Base-by-base conservation (phyloP, 257 asterid species). In the Nemophila menziesii region DNA sequence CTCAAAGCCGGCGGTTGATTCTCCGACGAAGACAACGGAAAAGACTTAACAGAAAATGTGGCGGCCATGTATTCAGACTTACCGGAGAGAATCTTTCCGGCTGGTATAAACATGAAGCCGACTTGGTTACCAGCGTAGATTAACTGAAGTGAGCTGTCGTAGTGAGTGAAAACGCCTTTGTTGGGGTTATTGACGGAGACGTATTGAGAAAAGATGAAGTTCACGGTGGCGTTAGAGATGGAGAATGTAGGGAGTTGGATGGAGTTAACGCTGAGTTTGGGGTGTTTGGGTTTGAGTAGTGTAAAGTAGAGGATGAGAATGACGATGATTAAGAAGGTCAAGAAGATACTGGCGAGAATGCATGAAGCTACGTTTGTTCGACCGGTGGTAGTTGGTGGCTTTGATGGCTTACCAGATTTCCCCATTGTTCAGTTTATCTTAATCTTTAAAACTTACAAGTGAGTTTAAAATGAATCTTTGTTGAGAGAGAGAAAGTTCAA, bases 31-130 rank as follows among this genome's bases (percentile, higher is more conserved):
- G 74, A 13, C 12, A 80, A 44, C 13, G 92, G 92, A 46, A 89
- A 78, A 0, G 95, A 63, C 69, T 70, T 51, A 0, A 89, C 92
- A 10, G 92, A 58, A 27, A 84, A 84, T 0, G 86, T 80, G 11
- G 94, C 95, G 1, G 93, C 75, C 94, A 89, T 75, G 65, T 63
- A 78, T 73, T 76, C 71, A 0, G 78, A 71, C 58, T 61, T 48
- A 8, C 85, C 85, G 42, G 92, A 69, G 45, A 40, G 65, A 55
- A 84, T 75, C 33, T 70, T 78, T 0, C 95, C 98, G 48, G 98
- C 94, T 34, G 98, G 98, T 9, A 89, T 65, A 60, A 75, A 73
- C 94, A 89, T 64, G 80, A 84, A 72, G 0, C 98, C 98, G 24
- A 89, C 71, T 43, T 77, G 94, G 33, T 27, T 61, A 11, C 81